Evolutionary conservation across 2,329 filamentous ascomycete genomes (phyloP).

Genomic region (Rhynchosporium secalis): DNA sequence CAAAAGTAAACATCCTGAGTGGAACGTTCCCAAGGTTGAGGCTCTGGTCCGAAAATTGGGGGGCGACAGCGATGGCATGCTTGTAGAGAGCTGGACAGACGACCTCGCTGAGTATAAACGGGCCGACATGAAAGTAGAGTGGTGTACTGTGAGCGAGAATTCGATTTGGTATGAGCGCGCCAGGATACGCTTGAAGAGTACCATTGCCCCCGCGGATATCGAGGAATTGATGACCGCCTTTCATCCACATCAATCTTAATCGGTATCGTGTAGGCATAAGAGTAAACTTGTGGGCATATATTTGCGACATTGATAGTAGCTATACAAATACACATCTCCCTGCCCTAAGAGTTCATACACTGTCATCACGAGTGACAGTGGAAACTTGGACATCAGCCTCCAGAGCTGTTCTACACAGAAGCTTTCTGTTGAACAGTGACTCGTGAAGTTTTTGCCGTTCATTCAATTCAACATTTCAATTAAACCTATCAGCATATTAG

Average conservation of each 20-base stretch:
- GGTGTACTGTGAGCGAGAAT: neutral
- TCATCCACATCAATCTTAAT: neutral
- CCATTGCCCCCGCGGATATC: neutral
- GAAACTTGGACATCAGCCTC: slow-evolving; percentile 35
- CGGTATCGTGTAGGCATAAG: neutral
- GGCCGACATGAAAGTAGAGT: neutral
- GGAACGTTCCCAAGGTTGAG: neutral
- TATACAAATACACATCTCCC: neutral
- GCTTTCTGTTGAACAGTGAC: slow-evolving; percentile 3
- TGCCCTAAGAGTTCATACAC: neutral
- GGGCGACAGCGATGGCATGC: neutral
- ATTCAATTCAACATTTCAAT: neutral
- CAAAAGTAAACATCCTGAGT: neutral
- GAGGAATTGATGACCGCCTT: neutral
- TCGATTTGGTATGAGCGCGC: slow-evolving; percentile 1
- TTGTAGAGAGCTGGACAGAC: slow-evolving; percentile 2
- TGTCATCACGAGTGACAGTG: slow-evolving; percentile 49
- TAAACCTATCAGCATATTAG: slow-evolving; percentile 7
- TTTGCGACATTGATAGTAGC: neutral
- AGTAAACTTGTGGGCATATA: neutral
- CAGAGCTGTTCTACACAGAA: slow-evolving; percentile 21
- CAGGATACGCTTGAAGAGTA: neutral
- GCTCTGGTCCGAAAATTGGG: neutral
- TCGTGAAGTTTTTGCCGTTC: slow-evolving; percentile 11
- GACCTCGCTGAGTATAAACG: neutral